Evolutionary conservation across 805 yeast genomes (phyloP).

Genomic region (Yarrowia yakushimensis): DNA sequence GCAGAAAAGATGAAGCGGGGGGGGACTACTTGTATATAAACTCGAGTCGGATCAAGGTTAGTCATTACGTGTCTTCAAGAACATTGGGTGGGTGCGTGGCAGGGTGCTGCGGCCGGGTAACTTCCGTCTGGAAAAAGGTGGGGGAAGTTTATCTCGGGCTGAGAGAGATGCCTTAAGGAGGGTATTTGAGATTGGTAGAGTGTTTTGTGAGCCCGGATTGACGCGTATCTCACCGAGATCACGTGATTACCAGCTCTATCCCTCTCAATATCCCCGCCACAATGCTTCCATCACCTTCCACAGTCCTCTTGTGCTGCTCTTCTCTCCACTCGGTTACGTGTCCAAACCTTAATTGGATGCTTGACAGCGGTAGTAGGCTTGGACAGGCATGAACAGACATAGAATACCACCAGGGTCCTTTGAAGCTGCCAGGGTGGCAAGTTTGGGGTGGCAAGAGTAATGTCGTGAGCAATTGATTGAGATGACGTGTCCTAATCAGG

Average conservation of each 20-base stretch:
- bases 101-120: slow-evolving; percentile 17
- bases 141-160: slow-evolving; percentile 1
- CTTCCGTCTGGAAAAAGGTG: neutral
- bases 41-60: slow-evolving; percentile 24
- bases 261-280: neutral
- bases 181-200: neutral
- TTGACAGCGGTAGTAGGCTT: slow-evolving; percentile 11
- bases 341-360: slow-evolving; percentile 16
- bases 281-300: neutral
- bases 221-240: neutral
- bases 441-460: neutral
- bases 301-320: neutral
- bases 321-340: slow-evolving; percentile 23
- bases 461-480: no score
- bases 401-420: neutral
- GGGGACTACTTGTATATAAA: slow-evolving; percentile 22
- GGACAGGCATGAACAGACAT: slow-evolving; percentile 1
- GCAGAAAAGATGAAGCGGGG: neutral
- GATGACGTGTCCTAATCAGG: no score
- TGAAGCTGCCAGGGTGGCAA: neutral
- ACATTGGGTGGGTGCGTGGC: slow-evolving; percentile 19
- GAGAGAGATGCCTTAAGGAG: neutral
- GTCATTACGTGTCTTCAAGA: slow-evolving; percentile 23
- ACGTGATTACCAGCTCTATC: neutral
- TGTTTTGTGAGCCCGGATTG: neutral